Conservation (phyloP, 805 yeast species). For the Saccharomycopsis olivae region DNA sequence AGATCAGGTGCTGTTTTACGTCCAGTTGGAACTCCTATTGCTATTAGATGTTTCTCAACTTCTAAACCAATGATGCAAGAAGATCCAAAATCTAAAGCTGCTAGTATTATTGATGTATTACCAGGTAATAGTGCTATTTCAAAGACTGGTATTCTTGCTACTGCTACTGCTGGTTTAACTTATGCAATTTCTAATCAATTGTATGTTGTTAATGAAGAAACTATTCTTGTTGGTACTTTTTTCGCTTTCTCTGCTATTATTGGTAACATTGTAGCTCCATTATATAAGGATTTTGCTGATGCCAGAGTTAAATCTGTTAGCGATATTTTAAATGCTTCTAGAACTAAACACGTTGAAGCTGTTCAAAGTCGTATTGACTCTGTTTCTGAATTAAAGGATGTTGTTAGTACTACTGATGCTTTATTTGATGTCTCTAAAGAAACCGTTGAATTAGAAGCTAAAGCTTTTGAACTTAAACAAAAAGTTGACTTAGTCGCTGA, state of each 20-base stretch:
- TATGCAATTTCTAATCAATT: conserved; percentile 92
- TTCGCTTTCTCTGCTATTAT: conserved; percentile 61
- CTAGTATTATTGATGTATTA: conserved; percentile 78
- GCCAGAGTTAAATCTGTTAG: conserved; percentile 74
- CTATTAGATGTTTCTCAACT: conserved; percentile 15
- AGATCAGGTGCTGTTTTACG: conserved; percentile 8
- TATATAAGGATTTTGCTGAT: conserved; percentile 90
- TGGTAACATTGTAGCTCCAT: conserved; percentile 87
- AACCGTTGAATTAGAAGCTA: conserved; percentile 92
- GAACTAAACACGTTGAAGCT: conserved; percentile 83
- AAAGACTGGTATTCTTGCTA: conserved; percentile 92
- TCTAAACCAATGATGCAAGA: conserved; percentile 8
- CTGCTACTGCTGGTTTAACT: conserved; percentile 87
- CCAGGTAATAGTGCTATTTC: conserved; percentile 86
- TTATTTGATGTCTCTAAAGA: conserved; percentile 92
- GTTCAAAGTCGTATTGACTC: conserved; percentile 86
- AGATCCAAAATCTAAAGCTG: conserved; percentile 88
- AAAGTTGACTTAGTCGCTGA: conserved; percentile 75
- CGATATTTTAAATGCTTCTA: conserved; percentile 74
- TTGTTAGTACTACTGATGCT: conserved; percentile 82
- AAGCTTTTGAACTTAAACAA: conserved; percentile 89
- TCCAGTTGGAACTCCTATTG: conserved; percentile 10
- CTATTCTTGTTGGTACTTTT: conserved; percentile 75
- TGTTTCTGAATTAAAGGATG: conserved; percentile 84
- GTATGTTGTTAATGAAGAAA: conserved; percentile 89